A percentile compares a stretch with the other conserved stretches of the same genome.
phyloP scores from a whole-genome alignment of 2,329 filamentous ascomycete species.

The Coniosporium tulheliwenetii region DNA sequence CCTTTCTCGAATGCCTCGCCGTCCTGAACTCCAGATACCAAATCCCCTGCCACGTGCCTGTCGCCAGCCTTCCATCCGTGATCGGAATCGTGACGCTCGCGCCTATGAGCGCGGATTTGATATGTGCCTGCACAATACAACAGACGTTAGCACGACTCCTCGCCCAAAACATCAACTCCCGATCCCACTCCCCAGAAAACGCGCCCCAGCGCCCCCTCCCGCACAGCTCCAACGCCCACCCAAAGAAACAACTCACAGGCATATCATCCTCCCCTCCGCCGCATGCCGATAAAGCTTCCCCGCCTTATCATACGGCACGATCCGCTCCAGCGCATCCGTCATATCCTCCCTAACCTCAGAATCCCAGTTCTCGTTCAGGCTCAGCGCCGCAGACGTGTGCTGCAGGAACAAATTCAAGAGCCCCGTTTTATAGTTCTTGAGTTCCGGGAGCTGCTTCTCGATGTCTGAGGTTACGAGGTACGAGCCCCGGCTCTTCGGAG shows the following conservation, averaged over 20 bases:
- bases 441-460: conserved; percentile 56
- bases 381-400: conserved; percentile 84
- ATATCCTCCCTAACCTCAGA: conserved; percentile 80
- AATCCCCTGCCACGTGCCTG: conserved; percentile 71
- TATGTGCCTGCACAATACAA: conserved; percentile 49
- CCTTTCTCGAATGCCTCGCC: conserved; percentile 58
- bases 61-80: conserved; percentile 61
- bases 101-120: conserved; percentile 81
- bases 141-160: not conserved
- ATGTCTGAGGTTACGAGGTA: conserved; percentile 81
- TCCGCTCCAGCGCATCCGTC: conserved; percentile 81
- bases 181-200: too few species aligned
- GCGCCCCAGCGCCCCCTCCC: not conserved
- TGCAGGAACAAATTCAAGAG: conserved; percentile 84
- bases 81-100: conserved; percentile 87
- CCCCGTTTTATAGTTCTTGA: conserved; percentile 70
- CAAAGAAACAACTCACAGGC: conserved; percentile 43
- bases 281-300: conserved; percentile 70
- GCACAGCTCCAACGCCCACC: not conserved
- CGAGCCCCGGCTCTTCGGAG: conserved; percentile 60
- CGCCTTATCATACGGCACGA: conserved; percentile 63
- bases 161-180: too few species aligned
- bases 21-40: conserved; percentile 88
- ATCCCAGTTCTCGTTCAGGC: conserved; percentile 86
- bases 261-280: conserved; percentile 82